These are phyloP conservation scores for Backusella circina DNA, from an alignment of 192 early-diverging fungal species.

Conservation along the genomic window DNA sequence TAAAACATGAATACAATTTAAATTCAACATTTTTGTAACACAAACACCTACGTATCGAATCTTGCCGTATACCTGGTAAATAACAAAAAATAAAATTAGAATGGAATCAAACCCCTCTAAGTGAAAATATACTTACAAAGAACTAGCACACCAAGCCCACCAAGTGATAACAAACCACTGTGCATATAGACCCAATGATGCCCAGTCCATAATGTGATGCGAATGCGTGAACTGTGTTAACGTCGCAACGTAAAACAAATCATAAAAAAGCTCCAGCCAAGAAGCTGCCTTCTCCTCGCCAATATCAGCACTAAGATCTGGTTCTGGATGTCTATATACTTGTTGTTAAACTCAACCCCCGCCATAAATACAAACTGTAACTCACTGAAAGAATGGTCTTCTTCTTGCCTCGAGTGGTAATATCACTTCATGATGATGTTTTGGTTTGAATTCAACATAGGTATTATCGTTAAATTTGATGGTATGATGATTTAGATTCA, in stretches of 20 bases:
- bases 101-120: background rate
- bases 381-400: slow-evolving; percentile 28
- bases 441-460: slow-evolving; percentile 31
- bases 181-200: slow-evolving; percentile 37
- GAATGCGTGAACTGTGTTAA: slow-evolving; percentile 46
- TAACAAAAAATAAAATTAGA: background rate
- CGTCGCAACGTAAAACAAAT: slow-evolving; percentile 47
- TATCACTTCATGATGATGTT: slow-evolving; percentile 2
- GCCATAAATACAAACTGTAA: background rate
- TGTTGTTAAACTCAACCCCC: background rate
- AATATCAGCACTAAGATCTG: slow-evolving; percentile 37
- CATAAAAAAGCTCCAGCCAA: slow-evolving; percentile 46
- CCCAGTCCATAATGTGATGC: slow-evolving; percentile 39
- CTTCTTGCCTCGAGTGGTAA: slow-evolving; percentile 7
- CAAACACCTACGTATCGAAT: slow-evolving; percentile 39
- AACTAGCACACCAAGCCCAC: slow-evolving; percentile 47
- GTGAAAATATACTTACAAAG: slow-evolving; percentile 28
- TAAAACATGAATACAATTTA: slow-evolving; percentile 16
- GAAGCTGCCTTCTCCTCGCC: slow-evolving; percentile 33
- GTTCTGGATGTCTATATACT: slow-evolving; percentile 19
- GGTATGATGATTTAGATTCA: slow-evolving; percentile 16
- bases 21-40: slow-evolving; percentile 12
- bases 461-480: slow-evolving; percentile 28
- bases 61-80: slow-evolving; percentile 21
- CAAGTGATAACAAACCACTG: slow-evolving; percentile 50